A percentile compares a stretch with the other conserved stretches of the same genome.
Conservation (phyloP, 2,329 filamentous ascomycete genomes). For the Venturia pyrina region DNA sequence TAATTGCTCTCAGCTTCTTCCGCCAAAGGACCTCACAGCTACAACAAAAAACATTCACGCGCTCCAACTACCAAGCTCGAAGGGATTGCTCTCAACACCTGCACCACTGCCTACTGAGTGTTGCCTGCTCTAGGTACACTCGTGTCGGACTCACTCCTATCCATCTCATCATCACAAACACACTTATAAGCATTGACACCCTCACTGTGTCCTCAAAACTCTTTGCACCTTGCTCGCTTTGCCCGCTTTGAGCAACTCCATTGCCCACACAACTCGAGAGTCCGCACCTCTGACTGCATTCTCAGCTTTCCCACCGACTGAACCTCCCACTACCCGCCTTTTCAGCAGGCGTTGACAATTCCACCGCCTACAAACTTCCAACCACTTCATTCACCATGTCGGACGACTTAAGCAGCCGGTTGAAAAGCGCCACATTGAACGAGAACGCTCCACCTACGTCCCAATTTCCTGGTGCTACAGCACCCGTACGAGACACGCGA, state of each 20-base stretch:
- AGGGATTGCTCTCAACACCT: not conserved
- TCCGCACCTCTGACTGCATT: slow-evolving; percentile 15
- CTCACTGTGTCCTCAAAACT: not conserved
- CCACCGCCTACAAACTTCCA: slow-evolving; percentile 11
- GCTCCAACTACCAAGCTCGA: not conserved
- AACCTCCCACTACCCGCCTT: not conserved
- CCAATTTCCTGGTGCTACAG: slow-evolving; percentile 51
- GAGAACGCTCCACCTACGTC: slow-evolving; percentile 18
- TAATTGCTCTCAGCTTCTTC: not conserved
- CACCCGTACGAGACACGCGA: slow-evolving; percentile 64
- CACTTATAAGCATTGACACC: not conserved
- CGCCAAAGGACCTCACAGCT: not conserved
- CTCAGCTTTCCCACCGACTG: slow-evolving; percentile 9
- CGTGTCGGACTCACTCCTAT: not conserved
- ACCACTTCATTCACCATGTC: slow-evolving; percentile 32
- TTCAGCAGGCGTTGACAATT: not conserved
- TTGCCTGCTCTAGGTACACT: not conserved
- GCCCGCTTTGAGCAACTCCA: not conserved
- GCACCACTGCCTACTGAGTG: not conserved
- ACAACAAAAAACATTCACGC: not conserved
- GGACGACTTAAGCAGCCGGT: slow-evolving; percentile 44
- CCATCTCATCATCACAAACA: not conserved
- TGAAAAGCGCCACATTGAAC: slow-evolving; percentile 44
- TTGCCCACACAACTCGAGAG: not conserved
- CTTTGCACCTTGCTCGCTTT: not conserved